Conservation (phyloP, 768 basidiomycete genomes). For the Hirschioporus abietinus region DNA sequence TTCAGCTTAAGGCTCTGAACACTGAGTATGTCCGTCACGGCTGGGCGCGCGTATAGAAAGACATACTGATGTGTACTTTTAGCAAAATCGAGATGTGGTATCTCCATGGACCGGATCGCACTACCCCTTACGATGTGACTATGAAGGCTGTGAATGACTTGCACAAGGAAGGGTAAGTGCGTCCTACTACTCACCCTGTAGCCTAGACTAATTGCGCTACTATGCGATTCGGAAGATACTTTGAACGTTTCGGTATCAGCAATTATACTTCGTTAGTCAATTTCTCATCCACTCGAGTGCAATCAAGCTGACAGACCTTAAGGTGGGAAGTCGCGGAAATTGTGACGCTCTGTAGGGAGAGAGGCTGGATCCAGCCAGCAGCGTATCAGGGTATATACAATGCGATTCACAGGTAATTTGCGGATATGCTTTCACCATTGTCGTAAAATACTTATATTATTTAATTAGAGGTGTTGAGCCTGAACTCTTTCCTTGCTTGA, state of each 20-base stretch:
- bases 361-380: slow-evolving; percentile 43
- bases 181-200: background rate
- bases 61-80: slow-evolving; percentile 6
- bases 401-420: slow-evolving; percentile 27
- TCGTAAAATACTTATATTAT: background rate
- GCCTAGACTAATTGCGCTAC: slow-evolving; percentile 6
- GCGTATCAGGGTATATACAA: slow-evolving; percentile 47
- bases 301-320: slow-evolving; percentile 7
- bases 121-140: slow-evolving; percentile 42
- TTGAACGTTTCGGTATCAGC: slow-evolving; percentile 34
- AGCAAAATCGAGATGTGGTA: slow-evolving; percentile 39
- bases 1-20: slow-evolving; percentile 39
- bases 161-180: slow-evolving; percentile 37
- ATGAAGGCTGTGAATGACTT: slow-evolving; percentile 41
- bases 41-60: too few relatives aligned
- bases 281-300: background rate
- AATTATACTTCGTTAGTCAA: slow-evolving; percentile 37
- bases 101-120: slow-evolving; percentile 40
- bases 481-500: slow-evolving; percentile 38
- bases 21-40: slow-evolving; percentile 32
- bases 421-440: background rate
- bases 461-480: slow-evolving; percentile 28
- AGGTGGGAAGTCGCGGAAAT: slow-evolving; percentile 43
- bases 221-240: background rate
- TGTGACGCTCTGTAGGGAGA: slow-evolving; percentile 33